Evolutionary conservation across 805 yeast species (phyloP), one percentile per base, ranked within the genome.

Genomic region (Myxozyma neglecta): DNA sequence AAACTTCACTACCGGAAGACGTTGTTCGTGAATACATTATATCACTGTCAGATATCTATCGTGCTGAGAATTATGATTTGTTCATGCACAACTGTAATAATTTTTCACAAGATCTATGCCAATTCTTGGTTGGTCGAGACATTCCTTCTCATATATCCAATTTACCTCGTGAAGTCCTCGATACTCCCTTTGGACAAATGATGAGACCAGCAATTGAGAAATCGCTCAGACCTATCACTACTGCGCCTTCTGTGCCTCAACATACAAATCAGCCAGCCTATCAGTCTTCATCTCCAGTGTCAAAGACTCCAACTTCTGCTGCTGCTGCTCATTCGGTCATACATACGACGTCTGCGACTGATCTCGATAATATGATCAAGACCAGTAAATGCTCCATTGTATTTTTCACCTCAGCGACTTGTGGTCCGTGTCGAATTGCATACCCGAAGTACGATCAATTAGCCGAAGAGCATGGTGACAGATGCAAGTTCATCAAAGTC

Each of bases 31-130:
- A 84, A 53, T 86, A 79, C 69, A 65, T 86, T 35, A 76, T 75
- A 2, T 87, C 85, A 49, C 71, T 85, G 35, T 70, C 73, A 37
- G 76, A 76, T 10, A 81, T 79, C 60, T 85, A 78, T 67, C 71
- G 76, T 14, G 80, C 84, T 8, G 76, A 75, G 8, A 75, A 73
- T 43, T 86, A 86, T 73, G 83, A 84, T 65, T 71, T 86, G 60
- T 84, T 86, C 61, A 79, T 79, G 56, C 85, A 85, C 72, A 86
- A 86, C 69, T 86, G 90, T 72, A 86, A 86, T 73, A 86, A 87
- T 72, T 85, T 86, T 73, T 79, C 87, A 18, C 81, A 85, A 66
- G 84, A 80, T 49, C 69, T 83, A 59, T 69, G 83, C 46, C 84
- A 85, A 68, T 85, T 86, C 64, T 72, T 85, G 60, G 84, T 82